Conservation (phyloP, 1,284 basidiomycete species). For the Inonotus hispidus region DNA sequence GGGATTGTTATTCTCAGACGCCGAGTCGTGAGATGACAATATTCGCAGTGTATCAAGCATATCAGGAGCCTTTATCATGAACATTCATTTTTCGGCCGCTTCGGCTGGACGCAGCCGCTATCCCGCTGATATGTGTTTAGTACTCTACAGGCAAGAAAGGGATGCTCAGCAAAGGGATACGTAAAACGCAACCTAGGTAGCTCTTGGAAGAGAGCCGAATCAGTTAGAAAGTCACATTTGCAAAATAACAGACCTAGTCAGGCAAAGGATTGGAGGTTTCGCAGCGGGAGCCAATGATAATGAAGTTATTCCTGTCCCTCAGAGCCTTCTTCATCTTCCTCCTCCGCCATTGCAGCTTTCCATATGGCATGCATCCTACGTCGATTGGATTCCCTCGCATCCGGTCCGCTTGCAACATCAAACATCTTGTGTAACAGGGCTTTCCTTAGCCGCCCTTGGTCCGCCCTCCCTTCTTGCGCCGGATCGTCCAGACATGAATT, state of each 20-base stretch:
- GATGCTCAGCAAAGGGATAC: neutral
- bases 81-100: neutral
- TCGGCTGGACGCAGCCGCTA: neutral
- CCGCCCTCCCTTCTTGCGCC: constrained; percentile 33
- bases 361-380: constrained; percentile 81
- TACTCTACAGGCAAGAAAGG: neutral
- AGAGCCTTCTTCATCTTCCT: constrained; percentile 15
- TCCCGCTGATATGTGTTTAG: neutral
- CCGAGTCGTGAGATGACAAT: neutral
- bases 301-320: neutral
- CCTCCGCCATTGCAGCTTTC: constrained; percentile 52
- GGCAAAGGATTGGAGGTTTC: neutral
- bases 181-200: neutral
- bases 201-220: neutral
- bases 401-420: constrained; percentile 66
- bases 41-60: neutral
- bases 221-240: neutral
- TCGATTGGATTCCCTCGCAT: constrained; percentile 74
- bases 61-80: neutral
- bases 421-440: constrained; percentile 65
- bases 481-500: constrained; percentile 46
- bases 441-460: constrained; percentile 42
- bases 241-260: neutral
- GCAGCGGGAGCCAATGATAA: neutral
- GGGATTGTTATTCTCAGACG: neutral